phyloP scores from a whole-genome alignment of 192 early-diverging fungal species.

The Ambispora gerdemannii region DNA sequence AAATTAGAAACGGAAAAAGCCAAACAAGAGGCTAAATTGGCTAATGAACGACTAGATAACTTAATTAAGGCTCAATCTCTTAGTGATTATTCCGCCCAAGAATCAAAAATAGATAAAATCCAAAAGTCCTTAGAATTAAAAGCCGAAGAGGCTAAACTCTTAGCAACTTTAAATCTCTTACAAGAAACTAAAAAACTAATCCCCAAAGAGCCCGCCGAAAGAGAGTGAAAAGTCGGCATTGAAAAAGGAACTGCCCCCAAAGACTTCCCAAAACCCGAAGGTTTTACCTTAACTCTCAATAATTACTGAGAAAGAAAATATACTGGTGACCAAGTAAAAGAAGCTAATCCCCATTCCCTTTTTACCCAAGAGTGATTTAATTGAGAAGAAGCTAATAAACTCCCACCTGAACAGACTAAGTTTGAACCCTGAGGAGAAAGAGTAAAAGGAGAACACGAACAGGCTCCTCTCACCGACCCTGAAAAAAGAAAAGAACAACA shows the following conservation, averaged over 20 bases:
- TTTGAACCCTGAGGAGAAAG: constrained; percentile 4
- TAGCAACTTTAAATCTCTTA: not conserved
- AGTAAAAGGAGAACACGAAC: constrained; percentile 8
- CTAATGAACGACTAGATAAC: constrained; percentile 13
- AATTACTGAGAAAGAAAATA: constrained; percentile 12
- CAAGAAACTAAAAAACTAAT: constrained; percentile 10
- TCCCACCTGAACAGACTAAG: too few relatives aligned
- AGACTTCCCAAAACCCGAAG: not conserved
- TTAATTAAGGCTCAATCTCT: not conserved
- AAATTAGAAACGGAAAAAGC: constrained; percentile 16
- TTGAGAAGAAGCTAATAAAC: too few relatives aligned
- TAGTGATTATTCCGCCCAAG: not conserved
- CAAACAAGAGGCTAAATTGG: not conserved
- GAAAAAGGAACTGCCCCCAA: not conserved
- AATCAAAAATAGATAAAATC: constrained; percentile 15
- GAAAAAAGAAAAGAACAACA: constrained; percentile 6
- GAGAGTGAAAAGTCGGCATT: not conserved
- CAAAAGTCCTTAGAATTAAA: constrained; percentile 1
- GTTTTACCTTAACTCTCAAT: constrained; percentile 2
- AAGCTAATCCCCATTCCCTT: too few relatives aligned
- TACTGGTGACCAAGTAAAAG: not conserved
- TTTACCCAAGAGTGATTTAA: too few relatives aligned
- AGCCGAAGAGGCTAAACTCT: constrained; percentile 16
- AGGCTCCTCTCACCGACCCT: not conserved
- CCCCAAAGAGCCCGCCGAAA: not conserved